Evolutionary conservation across 2,329 filamentous ascomycete genomes (phyloP), one percentile per base, ranked within the genome.

Genomic region (Cercospora zeae-maydis): DNA sequence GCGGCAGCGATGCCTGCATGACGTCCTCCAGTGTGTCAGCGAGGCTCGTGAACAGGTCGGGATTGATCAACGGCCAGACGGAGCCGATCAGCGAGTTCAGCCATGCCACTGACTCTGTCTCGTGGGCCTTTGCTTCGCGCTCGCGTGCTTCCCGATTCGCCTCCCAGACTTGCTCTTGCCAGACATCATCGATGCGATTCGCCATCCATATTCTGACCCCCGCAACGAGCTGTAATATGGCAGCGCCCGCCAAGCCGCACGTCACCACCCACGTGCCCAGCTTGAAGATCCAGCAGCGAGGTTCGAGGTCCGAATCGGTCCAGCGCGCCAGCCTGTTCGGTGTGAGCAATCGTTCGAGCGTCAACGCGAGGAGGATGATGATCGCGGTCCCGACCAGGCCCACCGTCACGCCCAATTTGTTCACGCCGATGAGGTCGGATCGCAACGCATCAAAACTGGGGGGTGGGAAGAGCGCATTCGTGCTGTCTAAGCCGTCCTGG

Each of bases 1-100:
- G 86, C 0, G 89, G 88, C 16, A 91, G 77, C 8, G 86, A 89
- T 2, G 89, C 88, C 76, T 92, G 89, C 89, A 92, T 92, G 53
- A 92, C 87, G 73, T 92, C 89, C 75, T 92, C 89, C 3, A 92
- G 81, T 30, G 85, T 89, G 69, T 92, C 89, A 0, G 86, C 83
- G 1, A 91, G 74, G 34, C 84, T 86, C 1, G 84, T 81, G 69
- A 92, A 91, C 1, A 92, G 80, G 69, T 92, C 89, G 0, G 89
- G 89, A 70, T 92, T 92, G 70, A 92, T 82, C 31, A 92, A 79
- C 0, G 88, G 88, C 89, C 89, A 92, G 4, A 91, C 82, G 1
- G 88, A 84, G 3, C 83, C 79, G 7, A 92, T 72, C 0, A 91
- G 74, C 4, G 84, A 87, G 71, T 92, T 92, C 59, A 92, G 80